A percentile compares a stretch with the other conserved stretches of the same genome.
Evolutionary conservation across 768 basidiomycete species (phyloP).

Genomic region (Udeniomyces megalosporus): DNA sequence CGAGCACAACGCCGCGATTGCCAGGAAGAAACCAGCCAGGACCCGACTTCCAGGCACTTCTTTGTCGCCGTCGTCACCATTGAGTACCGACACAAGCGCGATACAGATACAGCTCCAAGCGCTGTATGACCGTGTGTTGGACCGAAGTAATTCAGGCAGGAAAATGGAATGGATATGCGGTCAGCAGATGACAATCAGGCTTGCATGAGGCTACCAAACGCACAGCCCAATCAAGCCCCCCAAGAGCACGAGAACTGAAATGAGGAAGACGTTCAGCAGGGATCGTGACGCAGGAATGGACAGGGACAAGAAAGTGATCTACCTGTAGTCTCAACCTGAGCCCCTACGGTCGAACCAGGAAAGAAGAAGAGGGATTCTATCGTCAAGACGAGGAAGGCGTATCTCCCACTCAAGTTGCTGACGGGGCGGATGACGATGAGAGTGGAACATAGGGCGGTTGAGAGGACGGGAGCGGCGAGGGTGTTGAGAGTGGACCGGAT

Average conservation of each 20-base stretch:
- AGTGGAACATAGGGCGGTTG: background rate
- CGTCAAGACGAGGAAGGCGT: background rate
- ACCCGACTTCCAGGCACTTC: background rate
- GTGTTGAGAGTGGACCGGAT: too few species aligned
- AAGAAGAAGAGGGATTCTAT: conserved; percentile 6
- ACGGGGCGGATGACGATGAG: background rate
- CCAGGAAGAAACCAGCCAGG: background rate
- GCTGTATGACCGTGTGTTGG: too few species aligned
- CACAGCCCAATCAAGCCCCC: too few species aligned
- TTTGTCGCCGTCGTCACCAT: background rate
- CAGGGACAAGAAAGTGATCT: background rate
- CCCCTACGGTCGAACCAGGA: conserved; percentile 3
- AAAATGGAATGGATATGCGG: too few species aligned
- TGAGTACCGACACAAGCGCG: background rate
- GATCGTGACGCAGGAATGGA: background rate
- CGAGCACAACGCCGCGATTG: background rate
- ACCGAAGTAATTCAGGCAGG: too few species aligned
- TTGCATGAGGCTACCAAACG: too few species aligned
- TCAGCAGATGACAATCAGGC: too few species aligned
- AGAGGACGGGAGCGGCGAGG: background rate
- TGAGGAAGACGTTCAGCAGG: background rate
- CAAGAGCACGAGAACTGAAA: background rate
- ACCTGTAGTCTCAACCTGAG: conserved; percentile 4
- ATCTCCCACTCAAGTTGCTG: background rate
- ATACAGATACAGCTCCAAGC: conserved; percentile 5